These are phyloP conservation scores for Lonicera japonica DNA, from an alignment of 129 eudicot genomes.

Conservation along the genomic window DNA sequence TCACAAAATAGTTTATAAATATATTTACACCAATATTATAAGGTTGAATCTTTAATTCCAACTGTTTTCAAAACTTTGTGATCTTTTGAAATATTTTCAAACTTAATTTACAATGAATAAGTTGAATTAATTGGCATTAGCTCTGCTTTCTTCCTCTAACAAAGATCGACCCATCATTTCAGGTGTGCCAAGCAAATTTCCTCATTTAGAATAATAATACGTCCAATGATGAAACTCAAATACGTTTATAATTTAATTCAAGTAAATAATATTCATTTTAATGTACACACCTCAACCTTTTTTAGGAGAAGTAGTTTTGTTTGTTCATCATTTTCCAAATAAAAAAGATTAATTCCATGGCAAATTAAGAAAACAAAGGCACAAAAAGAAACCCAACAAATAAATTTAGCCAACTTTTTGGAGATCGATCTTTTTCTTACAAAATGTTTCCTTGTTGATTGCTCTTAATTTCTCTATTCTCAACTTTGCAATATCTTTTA, in stretches of 20 bases:
- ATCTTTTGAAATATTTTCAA: too few relatives aligned
- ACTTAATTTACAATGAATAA: too few relatives aligned
- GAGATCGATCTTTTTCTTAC: too few relatives aligned
- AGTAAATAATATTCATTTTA: too few relatives aligned
- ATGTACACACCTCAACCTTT: too few relatives aligned
- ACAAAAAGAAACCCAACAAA: background rate
- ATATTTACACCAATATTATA: too few relatives aligned
- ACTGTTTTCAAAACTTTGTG: too few relatives aligned
- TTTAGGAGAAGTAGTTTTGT: background rate
- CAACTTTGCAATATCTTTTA: background rate
- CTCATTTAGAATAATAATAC: background rate
- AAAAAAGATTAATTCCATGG: constrained; percentile 4
- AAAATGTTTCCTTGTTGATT: constrained; percentile 5
- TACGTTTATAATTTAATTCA: too few relatives aligned
- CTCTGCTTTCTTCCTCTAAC: background rate
- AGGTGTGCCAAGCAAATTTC: too few relatives aligned
- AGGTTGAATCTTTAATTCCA: too few relatives aligned
- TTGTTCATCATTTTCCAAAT: background rate
- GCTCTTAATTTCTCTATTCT: background rate
- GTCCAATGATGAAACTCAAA: background rate
- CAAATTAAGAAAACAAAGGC: background rate
- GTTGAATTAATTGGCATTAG: background rate
- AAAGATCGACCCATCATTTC: background rate
- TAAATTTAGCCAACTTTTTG: background rate
- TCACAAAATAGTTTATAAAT: background rate